Base-by-base conservation (phyloP, 306 rosid species). In the Cucurbita pepo region DNA sequence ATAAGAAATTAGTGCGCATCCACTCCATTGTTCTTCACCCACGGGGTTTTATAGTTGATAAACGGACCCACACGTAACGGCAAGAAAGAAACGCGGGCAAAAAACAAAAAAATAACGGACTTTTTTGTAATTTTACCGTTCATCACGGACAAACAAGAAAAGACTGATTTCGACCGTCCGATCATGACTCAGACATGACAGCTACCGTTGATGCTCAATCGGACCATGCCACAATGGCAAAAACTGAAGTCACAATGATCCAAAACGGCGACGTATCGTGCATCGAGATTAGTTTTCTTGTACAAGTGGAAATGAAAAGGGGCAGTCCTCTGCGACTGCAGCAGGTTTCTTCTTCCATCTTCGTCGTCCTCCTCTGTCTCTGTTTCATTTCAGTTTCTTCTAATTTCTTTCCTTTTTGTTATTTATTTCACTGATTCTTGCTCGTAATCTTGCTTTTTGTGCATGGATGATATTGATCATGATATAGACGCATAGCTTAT, bases 141-240 rank as follows among this genome's bases (percentile, higher is more conserved):
- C 79, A 88, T 88, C 76, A 81, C 84, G 90, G 91, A 77, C 64
- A 44, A 76, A 79, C 43, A 72, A 79, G 7, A n/a, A 15, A 54
- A 11, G 22, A 61, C 18, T 12, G 43, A 63, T 75, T 7, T 60
- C 6, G 34, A 59, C 87, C 86, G 82, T 78, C 19, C 0, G 91
- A 90, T 85, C 73, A 45, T 22, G 12, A 66, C 54, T 19, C 11
- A 12, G 5, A 19, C 11, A 22, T 30, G 41, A 74, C 78, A 81
- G 64, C 82, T 70, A 52, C 71, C 81, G 93, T 83, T 81, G 81
- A 87, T 79, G 82, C 34, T 44, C 71, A 65, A 18, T 62, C 30
- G 25, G 15, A 8, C 14, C 5, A 36, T 10, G 34, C 70, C 71
- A 66, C 11, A 44, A 21, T 38, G 72, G 53, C 3, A 21, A 66